These are phyloP conservation scores for Acephala macrosclerotiorum DNA, from an alignment of 2,329 filamentous ascomycete species.

Conservation along the genomic window DNA sequence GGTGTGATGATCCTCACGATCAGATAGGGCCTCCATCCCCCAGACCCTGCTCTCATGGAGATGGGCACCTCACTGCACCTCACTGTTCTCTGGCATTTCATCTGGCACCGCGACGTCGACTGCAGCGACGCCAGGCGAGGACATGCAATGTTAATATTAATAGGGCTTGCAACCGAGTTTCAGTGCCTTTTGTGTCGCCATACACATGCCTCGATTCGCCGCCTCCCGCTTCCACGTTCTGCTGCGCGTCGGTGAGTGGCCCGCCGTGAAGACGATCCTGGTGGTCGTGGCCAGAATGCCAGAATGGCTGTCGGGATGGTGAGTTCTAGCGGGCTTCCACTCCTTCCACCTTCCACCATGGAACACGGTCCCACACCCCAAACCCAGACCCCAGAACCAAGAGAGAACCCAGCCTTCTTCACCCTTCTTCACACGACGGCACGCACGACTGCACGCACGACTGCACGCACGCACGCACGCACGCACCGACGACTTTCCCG, in stretches of 20 bases:
- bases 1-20: conserved; percentile 8
- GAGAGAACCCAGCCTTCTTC: too few relatives aligned
- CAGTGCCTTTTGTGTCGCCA: background rate
- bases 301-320: background rate
- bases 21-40: background rate
- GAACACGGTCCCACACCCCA: background rate
- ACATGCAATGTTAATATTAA: too few relatives aligned
- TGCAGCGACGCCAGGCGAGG: too few relatives aligned
- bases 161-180: conserved; percentile 8
- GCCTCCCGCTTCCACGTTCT: background rate
- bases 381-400: too few relatives aligned
- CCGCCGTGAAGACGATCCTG: too few relatives aligned
- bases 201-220: background rate
- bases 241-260: background rate
- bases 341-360: background rate
- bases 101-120: background rate
- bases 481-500: background rate
- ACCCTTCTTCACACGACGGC: too few relatives aligned
- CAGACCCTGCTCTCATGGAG: background rate
- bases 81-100: background rate
- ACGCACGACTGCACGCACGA: background rate
- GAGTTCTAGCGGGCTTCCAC: conserved; percentile 7
- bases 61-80: background rate
- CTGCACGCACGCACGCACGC: too few relatives aligned
- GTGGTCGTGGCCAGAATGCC: too few relatives aligned